Evolutionary conservation across 2,329 filamentous ascomycete genomes (phyloP), one percentile per base, ranked within the genome.

Genomic region (Monilinia fructigena): DNA sequence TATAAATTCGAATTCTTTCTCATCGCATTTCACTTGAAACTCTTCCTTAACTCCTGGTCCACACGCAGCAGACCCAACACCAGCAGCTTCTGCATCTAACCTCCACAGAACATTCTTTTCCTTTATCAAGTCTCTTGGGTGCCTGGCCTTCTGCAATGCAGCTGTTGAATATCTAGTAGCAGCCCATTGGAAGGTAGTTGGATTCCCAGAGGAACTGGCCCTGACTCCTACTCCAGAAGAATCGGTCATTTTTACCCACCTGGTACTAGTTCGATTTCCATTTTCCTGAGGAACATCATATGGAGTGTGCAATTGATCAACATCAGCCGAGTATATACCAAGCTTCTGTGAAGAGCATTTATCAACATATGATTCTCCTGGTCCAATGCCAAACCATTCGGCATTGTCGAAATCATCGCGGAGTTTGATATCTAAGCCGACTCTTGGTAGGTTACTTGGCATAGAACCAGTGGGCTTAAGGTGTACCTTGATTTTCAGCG

Each of bases 341-440:
- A 89, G 76, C 1, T 77, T 76, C 72, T 90, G 86, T 3, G 84
- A 82, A 23, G 80, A 74, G 74, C 89, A 89, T 78, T 83, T 88
- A 77, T 92, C 89, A 20, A 79, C 78, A 78, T 91, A 92, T 14
- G 81, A 84, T 75, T 90, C 87, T 2, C 85, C 85, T 0, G 86
- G 86, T 0, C 89, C 89, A 4, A 86, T 83, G 6, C 89, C 88
- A 72, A 86, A 90, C 88, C 88, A 92, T 12, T 78, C 75, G 4
- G 84, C 82, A 0, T 76, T 70, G 60, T 83, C 78, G 31, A 87
- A 80, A 0, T 75, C 63, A 45, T 78, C 75, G 5, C 79, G 78
- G 0, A 89, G 75, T 45, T 81, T 79, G 5, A 90, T 72, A 62
- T 86, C 81, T 4, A 90, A 77, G 0, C 89, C 89, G 31, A 89